phyloP scores from a whole-genome alignment of 2,329 filamentous ascomycete species.

The Arthroderma sp. region DNA sequence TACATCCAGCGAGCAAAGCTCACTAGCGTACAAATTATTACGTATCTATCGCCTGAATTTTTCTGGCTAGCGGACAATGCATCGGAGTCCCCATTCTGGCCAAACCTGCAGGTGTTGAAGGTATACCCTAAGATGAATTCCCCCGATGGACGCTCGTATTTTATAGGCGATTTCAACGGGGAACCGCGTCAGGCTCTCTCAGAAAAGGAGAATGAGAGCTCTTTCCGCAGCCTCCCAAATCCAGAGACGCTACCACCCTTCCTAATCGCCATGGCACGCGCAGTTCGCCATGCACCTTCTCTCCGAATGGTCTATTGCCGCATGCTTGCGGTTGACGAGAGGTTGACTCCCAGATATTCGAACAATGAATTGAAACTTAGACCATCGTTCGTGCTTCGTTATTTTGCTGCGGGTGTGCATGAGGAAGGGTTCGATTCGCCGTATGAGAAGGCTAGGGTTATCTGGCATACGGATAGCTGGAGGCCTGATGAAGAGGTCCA shows the following conservation, averaged over 20 bases:
- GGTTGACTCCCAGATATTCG: neutral
- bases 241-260: constrained; percentile 3
- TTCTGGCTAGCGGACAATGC: no score
- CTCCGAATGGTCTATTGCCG: neutral
- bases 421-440: neutral
- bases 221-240: constrained; percentile 1
- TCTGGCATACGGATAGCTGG: constrained; percentile 1
- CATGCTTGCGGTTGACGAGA: neutral
- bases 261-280: constrained; percentile 4
- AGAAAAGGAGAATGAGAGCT: neutral
- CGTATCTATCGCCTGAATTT: no score
- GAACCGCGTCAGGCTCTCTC: neutral
- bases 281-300: constrained; percentile 2
- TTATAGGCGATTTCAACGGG: neutral
- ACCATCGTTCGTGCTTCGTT: neutral
- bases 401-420: neutral
- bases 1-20: no score
- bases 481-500: constrained; percentile 4
- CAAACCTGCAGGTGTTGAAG: neutral
- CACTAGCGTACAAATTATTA: no score
- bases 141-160: neutral
- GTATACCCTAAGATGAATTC: neutral
- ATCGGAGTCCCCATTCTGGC: no score
- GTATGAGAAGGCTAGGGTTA: neutral
- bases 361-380: neutral